Conservation (phyloP, 2,329 filamentous ascomycete species). For the Trichothecium roseum region DNA sequence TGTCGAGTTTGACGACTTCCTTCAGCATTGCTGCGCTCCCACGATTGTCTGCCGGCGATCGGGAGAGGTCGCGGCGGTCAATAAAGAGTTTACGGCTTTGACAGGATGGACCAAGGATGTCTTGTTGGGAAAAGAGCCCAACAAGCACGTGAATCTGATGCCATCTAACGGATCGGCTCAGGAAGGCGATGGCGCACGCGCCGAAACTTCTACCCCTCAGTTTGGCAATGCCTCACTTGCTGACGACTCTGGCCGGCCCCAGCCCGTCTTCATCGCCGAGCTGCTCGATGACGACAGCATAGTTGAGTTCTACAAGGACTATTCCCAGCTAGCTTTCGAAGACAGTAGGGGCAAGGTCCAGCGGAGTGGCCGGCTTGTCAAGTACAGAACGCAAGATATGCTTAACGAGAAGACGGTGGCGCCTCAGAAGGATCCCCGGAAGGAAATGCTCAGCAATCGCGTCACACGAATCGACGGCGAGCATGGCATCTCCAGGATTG, state of each 20-base stretch:
- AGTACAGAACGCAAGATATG: constrained; percentile 70
- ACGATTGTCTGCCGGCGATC: constrained; percentile 87
- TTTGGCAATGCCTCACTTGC: constrained; percentile 33
- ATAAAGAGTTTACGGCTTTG: constrained; percentile 92
- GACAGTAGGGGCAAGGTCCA: constrained; percentile 80
- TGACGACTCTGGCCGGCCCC: constrained; percentile 39
- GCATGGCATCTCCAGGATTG: constrained; percentile 71
- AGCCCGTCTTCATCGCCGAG: constrained; percentile 85
- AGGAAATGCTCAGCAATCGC: constrained; percentile 44
- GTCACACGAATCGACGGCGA: constrained; percentile 58
- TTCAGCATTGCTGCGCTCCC: constrained; percentile 78
- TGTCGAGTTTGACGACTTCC: constrained; percentile 87
- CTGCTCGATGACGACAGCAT: constrained; percentile 89
- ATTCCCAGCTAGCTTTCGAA: constrained; percentile 83
- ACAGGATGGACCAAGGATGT: constrained; percentile 92
- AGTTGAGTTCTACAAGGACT: constrained; percentile 92
- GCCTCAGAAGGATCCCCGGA: constrained; percentile 32
- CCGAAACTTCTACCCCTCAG: constrained; percentile 39
- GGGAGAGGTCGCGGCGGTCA: constrained; percentile 88
- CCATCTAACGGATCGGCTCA: constrained; percentile 7
- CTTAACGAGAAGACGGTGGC: constrained; percentile 28
- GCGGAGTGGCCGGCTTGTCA: constrained; percentile 74
- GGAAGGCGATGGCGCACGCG: constrained; percentile 9
- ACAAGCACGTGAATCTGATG: constrained; percentile 69
- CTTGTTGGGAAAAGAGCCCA: constrained; percentile 75